These are phyloP conservation scores for Sporothrix euskadiensis DNA, from an alignment of 2,329 filamentous ascomycete species.

Conservation along the genomic window DNA sequence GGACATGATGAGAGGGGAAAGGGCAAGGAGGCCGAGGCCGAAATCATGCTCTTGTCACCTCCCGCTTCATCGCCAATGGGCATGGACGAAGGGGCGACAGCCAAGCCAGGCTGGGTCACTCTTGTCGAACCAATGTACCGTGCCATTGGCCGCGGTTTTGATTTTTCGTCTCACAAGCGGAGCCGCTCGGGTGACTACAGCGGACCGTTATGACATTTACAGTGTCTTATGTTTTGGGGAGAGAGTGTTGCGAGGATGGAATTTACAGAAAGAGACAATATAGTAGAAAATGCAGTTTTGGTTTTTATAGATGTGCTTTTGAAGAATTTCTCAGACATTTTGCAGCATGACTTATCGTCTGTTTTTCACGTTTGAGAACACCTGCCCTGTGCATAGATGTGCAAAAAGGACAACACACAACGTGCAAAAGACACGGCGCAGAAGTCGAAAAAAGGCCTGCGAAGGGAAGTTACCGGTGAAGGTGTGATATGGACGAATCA, in stretches of 20 bases:
- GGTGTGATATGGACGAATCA: not conserved
- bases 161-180: constrained; percentile 11
- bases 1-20: not conserved
- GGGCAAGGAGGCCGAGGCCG: not conserved
- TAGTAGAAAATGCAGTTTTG: not conserved
- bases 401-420: not conserved
- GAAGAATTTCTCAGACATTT: not conserved
- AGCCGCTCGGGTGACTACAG: not conserved
- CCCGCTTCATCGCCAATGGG: not conserved
- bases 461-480: not conserved
- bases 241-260: not conserved
- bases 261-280: not conserved
- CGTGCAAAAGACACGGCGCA: not conserved
- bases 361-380: not conserved
- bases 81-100: not conserved
- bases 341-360: not conserved
- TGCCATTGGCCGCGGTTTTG: constrained; percentile 6
- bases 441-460: not conserved
- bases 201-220: constrained; percentile 10
- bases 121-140: constrained; percentile 1
- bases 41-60: not conserved
- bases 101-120: not conserved
- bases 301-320: not conserved
- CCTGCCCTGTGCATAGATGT: not conserved
- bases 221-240: not conserved